Evolutionary conservation across 2,329 filamentous ascomycete genomes (phyloP).

Genomic region (Exophiala lecanii-corni): DNA sequence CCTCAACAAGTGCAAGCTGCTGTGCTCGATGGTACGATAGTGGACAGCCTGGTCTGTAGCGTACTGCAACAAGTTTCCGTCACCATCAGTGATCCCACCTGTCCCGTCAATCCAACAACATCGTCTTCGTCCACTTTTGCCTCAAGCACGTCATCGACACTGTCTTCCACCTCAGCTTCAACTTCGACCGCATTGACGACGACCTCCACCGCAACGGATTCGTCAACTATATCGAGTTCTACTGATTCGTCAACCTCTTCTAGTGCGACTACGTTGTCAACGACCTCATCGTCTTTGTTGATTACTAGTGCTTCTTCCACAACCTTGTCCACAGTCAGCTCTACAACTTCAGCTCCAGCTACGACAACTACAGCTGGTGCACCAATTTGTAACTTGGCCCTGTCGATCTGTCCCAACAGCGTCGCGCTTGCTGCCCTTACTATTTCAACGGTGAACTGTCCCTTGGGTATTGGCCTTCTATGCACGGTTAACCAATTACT

Average conservation of each 20-base stretch:
- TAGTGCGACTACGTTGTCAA: background rate
- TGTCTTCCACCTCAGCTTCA: background rate
- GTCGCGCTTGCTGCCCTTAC: background rate
- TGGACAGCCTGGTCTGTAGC: slow-evolving; percentile 2
- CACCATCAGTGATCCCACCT: slow-evolving; percentile 11
- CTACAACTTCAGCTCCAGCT: background rate
- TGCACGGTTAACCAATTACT: slow-evolving; percentile 5
- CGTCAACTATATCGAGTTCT: background rate
- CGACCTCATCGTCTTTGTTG: background rate
- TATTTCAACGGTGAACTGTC: slow-evolving; percentile 2
- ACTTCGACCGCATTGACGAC: slow-evolving; percentile 1
- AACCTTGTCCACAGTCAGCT: background rate
- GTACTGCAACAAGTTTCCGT: slow-evolving; percentile 1
- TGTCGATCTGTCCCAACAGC: slow-evolving; percentile 1
- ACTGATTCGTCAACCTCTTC: background rate
- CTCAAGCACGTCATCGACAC: background rate
- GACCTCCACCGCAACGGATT: slow-evolving; percentile 2
- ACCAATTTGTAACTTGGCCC: background rate
- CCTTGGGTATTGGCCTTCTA: slow-evolving; percentile 1
- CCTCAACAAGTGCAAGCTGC: slow-evolving; percentile 8
- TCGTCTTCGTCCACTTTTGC: background rate
- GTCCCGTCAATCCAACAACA: slow-evolving; percentile 1
- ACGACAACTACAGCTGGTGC: background rate
- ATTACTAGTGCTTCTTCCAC: background rate
- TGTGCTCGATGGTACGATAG: slow-evolving; percentile 4